Percentiles rank a stretch among this genome's conserved stretches.
Conservation (phyloP, 139 green algal genomes). For the Eudorina sp. region DNA sequence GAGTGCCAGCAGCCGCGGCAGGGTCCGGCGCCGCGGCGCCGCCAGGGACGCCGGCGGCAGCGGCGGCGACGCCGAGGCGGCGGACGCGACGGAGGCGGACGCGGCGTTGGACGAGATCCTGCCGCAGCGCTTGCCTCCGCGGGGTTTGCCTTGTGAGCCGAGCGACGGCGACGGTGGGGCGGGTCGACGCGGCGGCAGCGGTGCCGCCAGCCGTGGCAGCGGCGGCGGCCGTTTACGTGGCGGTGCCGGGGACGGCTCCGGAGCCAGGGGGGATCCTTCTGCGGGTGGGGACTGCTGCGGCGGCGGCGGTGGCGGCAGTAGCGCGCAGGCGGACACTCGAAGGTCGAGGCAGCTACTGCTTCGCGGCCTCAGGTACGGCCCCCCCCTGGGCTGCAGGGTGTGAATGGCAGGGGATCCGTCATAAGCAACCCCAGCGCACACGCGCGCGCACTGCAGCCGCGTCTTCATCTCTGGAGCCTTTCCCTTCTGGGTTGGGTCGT, state of each 20-base stretch:
- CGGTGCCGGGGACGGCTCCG: no score
- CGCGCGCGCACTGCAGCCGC: no score
- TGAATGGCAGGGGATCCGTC: no score
- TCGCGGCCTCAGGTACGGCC: constrained; percentile 15
- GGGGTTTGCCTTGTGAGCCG: background rate
- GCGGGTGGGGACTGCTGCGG: background rate
- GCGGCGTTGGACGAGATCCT: constrained; percentile 13
- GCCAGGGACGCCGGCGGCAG: background rate
- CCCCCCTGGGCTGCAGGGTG: no score
- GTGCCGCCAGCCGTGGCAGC: background rate
- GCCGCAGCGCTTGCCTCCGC: background rate
- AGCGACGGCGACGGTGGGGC: background rate
- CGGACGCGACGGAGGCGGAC: background rate
- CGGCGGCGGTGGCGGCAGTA: background rate
- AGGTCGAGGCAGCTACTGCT: background rate
- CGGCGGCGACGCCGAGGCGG: background rate
- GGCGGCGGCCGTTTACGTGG: no score
- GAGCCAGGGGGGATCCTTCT: no score
- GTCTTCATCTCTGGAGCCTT: no score
- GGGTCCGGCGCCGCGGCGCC: background rate
- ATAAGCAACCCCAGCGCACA: no score
- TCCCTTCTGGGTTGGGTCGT: no score
- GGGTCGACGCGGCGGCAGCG: background rate
- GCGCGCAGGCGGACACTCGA: background rate
- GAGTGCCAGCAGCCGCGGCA: background rate